Conservation (phyloP, 2,329 filamentous ascomycete genomes). For the Fusarium sp. region DNA sequence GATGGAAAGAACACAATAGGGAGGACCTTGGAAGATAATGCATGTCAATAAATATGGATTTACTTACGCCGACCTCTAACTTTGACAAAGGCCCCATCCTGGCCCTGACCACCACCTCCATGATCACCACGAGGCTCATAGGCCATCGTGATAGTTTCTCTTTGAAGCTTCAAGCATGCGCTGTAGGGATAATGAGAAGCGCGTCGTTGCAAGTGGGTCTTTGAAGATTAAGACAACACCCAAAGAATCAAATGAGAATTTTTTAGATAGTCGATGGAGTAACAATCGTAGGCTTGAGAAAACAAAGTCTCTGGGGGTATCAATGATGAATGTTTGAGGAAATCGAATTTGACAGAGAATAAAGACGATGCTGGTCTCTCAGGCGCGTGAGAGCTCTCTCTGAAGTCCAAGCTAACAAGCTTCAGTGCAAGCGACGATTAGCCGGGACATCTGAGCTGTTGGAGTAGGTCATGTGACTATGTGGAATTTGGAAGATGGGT, state of each 20-base stretch:
- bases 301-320: not conserved
- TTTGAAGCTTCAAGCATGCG: conserved; percentile 42
- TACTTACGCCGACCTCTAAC: conserved; percentile 64
- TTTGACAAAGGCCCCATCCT: conserved; percentile 60
- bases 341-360: conserved; percentile 15
- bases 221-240: conserved; percentile 7
- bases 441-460: conserved; percentile 14
- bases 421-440: conserved; percentile 36
- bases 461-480: conserved; percentile 21
- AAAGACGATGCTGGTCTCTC: conserved; percentile 21
- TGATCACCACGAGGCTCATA: conserved; percentile 65
- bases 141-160: conserved; percentile 56
- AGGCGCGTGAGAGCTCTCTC: conserved; percentile 29
- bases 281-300: not conserved
- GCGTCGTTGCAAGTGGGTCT: conserved; percentile 37
- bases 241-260: not conserved
- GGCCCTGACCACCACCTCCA: conserved; percentile 55
- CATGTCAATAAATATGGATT: conserved; percentile 3
- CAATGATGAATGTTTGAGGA: not conserved
- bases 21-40: not conserved
- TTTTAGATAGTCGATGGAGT: not conserved
- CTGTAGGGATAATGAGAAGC: conserved; percentile 27
- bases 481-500: conserved; percentile 14
- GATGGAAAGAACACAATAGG: conserved; percentile 1
- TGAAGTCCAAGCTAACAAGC: conserved; percentile 33